A percentile compares a stretch with the other conserved stretches of the same genome.
phyloP scores from a whole-genome alignment of 176 grass and related monocot genomes.

The Bonia amplexicaulis region DNA sequence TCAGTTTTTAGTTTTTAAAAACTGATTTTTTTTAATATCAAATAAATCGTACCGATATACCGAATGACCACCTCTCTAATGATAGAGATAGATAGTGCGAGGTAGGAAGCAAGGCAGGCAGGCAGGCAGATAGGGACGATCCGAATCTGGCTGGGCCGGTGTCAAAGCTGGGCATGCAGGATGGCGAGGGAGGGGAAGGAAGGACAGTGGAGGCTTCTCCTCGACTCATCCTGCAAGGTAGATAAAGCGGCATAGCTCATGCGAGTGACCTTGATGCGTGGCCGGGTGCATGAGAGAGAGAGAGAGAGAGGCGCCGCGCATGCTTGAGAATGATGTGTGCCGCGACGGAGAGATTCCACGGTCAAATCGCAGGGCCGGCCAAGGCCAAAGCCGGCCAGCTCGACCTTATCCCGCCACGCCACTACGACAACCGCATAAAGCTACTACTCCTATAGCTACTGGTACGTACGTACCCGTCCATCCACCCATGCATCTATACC shows the following conservation, averaged over 20 bases:
- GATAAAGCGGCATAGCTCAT: not conserved
- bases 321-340: not conserved
- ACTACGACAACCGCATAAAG: constrained; percentile 9
- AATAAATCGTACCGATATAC: no score
- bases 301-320: not conserved
- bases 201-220: constrained; percentile 43
- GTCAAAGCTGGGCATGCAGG: not conserved
- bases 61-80: no score
- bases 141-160: constrained; percentile 27
- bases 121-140: not conserved
- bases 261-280: not conserved
- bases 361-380: constrained; percentile 27
- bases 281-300: not conserved
- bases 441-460: not conserved
- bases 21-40: no score
- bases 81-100: no score
- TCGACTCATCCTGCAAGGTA: constrained; percentile 34
- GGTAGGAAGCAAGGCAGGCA: no score
- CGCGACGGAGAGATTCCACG: constrained; percentile 41
- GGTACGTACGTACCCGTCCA: not conserved
- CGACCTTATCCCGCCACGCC: constrained; percentile 6
- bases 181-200: not conserved
- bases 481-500: no score
- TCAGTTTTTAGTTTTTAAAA: no score
- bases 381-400: not conserved